These are phyloP conservation scores for Helotiales sp. DNA, from an alignment of 2,329 filamentous ascomycete species.

Conservation along the genomic window DNA sequence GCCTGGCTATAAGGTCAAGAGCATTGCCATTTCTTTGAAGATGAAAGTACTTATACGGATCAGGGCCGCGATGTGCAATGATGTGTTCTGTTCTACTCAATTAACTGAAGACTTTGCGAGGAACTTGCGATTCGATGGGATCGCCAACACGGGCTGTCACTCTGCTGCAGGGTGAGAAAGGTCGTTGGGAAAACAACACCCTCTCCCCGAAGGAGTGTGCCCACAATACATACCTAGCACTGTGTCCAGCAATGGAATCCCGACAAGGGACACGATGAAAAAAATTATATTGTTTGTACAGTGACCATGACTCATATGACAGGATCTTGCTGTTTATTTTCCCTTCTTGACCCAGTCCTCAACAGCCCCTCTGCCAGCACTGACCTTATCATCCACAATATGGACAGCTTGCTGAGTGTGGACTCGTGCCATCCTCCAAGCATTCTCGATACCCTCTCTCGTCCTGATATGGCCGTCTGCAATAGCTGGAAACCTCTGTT, in stretches of 20 bases:
- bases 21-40: no score
- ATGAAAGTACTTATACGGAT: no score
- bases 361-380: constrained; percentile 70
- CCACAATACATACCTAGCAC: no score
- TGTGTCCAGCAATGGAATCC: not conserved
- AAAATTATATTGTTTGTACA: constrained; percentile 27
- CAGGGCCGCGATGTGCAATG: no score
- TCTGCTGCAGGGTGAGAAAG: no score
- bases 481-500: constrained; percentile 82
- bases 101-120: no score
- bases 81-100: no score
- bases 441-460: constrained; percentile 67
- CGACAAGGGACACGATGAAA: not conserved
- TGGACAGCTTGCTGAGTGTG: constrained; percentile 70
- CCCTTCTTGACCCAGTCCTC: constrained; percentile 93
- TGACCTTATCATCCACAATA: constrained; percentile 80
- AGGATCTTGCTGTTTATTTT: constrained; percentile 26
- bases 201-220: not conserved
- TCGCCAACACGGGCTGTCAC: no score
- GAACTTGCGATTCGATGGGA: no score
- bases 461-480: constrained; percentile 77
- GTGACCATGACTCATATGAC: constrained; percentile 4
- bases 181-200: no score
- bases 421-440: constrained; percentile 71
- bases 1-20: no score